phyloP scores from a whole-genome alignment of 331 rosid species.

The Quercus tomentella region DNA sequence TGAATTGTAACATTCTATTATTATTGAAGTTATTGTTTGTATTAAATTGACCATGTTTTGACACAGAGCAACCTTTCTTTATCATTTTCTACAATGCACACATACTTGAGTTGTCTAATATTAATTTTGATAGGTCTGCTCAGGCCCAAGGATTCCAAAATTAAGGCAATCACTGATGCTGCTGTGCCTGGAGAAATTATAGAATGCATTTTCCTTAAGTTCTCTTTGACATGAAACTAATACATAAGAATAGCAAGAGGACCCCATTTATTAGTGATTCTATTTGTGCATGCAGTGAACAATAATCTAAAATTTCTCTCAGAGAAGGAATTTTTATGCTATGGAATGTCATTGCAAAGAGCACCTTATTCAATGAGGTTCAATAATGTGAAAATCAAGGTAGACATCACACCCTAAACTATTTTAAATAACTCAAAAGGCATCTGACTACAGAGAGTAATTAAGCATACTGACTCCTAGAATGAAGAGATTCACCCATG shows the following conservation, averaged over 20 bases:
- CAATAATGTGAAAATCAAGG: neutral
- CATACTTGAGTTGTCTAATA: too few species aligned
- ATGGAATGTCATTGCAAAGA: neutral
- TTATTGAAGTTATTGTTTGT: too few species aligned
- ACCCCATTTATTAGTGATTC: neutral
- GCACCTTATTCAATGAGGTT: neutral
- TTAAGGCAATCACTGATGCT: too few species aligned
- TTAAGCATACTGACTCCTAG: neutral
- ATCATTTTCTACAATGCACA: neutral
- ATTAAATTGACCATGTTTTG: neutral
- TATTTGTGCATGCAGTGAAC: neutral
- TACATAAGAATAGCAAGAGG: neutral
- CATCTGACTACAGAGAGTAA: neutral
- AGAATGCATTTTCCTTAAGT: neutral
- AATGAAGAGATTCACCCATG: neutral
- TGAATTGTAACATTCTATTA: too few species aligned
- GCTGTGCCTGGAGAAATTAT: neutral
- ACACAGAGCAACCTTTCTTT: neutral
- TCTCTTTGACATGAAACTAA: neutral
- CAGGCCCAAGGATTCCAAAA: too few species aligned
- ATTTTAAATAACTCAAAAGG: neutral
- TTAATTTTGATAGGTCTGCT: too few species aligned
- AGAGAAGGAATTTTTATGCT: neutral
- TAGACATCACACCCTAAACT: neutral
- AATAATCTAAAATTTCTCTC: neutral